Base-by-base conservation (phyloP, 75 land plant species). In the Picea glauca region DNA sequence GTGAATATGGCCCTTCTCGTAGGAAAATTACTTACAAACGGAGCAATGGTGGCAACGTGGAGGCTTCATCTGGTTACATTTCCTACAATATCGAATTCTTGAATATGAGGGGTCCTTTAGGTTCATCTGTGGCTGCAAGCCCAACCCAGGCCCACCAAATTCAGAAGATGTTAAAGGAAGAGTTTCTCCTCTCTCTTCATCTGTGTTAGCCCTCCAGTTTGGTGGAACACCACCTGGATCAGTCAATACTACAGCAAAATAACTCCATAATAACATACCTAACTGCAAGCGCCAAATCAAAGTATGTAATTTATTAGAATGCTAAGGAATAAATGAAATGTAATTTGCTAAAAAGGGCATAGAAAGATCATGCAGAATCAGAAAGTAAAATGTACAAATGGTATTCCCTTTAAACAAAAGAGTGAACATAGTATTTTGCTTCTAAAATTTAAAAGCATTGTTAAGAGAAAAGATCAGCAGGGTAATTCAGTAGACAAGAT, bases 1-100 rank as follows among this genome's bases (percentile, higher is more conserved):
- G 80, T 40, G 13, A 12, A 35, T 68, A 12, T 9, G 23, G 8
- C 62, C 31, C 26, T 54, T 31, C 21, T 56, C 87, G 78, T 80
- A 85, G 2, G 76, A 50, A 15, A 4, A n/a, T 17, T 30, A 83
- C 84, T 83, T 62, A 83, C 84, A 83, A 21, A 83, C 83, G 54
- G 78, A 76, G 73, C 84, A 83, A 58, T 83, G 84, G 73, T 83
- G 84, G 30, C 84, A 79, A 30, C 84, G 78, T 35, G 84, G 84
- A 43, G 84, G 84, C 66, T 83, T 83, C 78, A 23, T 75, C 23
- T 80, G 84, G 26, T 75, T 56, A 50, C 83, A 83, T 30, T 81
- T 83, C 54, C 70, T 80, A 67, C 84, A 83, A 62, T 66, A 83
- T 13, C 92, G 87, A 32, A 87, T 75, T 57, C 82, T 83, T 26